Percentiles rank a stretch among this genome's conserved stretches.
Conservation (phyloP, 2,329 filamentous ascomycete genomes). For the Talaromyces sp. region DNA sequence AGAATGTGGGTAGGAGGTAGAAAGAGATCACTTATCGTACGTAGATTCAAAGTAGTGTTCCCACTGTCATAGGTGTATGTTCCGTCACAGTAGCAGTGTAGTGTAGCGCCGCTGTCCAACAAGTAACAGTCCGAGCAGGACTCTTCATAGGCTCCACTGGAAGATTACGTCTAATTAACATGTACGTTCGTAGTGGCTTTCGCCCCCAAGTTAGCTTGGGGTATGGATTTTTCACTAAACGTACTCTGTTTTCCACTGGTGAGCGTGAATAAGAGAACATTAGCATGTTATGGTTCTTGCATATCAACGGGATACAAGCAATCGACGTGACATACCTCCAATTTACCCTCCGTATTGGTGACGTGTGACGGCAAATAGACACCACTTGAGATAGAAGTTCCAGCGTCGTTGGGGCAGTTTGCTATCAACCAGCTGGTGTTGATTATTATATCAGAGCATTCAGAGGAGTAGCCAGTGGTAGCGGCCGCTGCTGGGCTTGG, state of each 20-base stretch:
- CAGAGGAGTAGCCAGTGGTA: slow-evolving; percentile 12
- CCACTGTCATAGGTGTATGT: neutral
- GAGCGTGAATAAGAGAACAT: neutral
- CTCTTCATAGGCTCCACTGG: slow-evolving; percentile 9
- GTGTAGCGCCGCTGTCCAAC: neutral
- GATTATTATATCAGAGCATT: slow-evolving; percentile 17
- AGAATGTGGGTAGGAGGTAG: neutral
- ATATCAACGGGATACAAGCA: neutral
- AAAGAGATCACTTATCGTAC: neutral
- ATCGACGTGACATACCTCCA: slow-evolving; percentile 7
- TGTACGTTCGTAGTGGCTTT: neutral
- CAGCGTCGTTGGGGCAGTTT: slow-evolving; percentile 17
- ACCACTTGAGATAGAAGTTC: slow-evolving; percentile 16
- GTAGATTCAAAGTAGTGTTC: slow-evolving; percentile 4
- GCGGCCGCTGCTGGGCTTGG: neutral
- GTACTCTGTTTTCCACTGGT: slow-evolving; percentile 11
- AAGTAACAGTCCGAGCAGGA: neutral
- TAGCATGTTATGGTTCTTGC: neutral
- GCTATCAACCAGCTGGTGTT: slow-evolving; percentile 17
- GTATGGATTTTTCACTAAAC: neutral
- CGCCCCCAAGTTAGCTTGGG: neutral
- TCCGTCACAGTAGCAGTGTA: neutral
- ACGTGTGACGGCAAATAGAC: slow-evolving; percentile 17
- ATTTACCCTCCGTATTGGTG: slow-evolving; percentile 10
- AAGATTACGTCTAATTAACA: neutral